Evolutionary conservation across 2,329 filamentous ascomycete genomes (phyloP).

Genomic region (Parasarocladium wereldwijsianum): DNA sequence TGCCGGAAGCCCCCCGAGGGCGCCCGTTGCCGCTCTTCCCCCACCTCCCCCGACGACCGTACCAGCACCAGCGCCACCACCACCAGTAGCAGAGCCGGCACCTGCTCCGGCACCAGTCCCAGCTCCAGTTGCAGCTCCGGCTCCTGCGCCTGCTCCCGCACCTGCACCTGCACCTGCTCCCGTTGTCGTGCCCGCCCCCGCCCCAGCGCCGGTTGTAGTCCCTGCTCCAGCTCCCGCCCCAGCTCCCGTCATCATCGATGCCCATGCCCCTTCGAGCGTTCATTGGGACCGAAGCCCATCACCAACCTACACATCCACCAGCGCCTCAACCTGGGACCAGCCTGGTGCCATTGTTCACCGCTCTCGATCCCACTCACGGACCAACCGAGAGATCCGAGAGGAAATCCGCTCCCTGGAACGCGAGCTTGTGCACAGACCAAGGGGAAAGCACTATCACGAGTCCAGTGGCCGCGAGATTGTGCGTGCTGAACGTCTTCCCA

Average conservation of each 20-base stretch:
- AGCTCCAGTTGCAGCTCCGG: conserved; percentile 3
- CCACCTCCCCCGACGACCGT: background rate
- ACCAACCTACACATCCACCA: conserved; percentile 1
- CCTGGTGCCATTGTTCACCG: conserved; percentile 24
- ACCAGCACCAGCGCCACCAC: background rate
- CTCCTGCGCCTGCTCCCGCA: conserved; percentile 3
- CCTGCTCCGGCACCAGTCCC: conserved; percentile 8
- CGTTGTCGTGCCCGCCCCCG: conserved; percentile 12
- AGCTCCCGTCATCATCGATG: conserved; percentile 18
- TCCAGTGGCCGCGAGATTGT: conserved; percentile 35
- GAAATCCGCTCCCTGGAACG: conserved; percentile 60
- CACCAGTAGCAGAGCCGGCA: conserved; percentile 4
- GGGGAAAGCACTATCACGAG: conserved; percentile 13
- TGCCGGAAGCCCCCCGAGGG: conserved; percentile 25
- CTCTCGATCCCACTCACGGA: conserved; percentile 26
- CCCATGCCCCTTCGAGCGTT: conserved; percentile 14
- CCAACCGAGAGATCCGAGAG: conserved; percentile 48
- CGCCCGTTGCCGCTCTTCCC: conserved; percentile 7
- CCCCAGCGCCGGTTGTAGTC: conserved; percentile 7
- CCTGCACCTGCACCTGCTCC: conserved; percentile 16
- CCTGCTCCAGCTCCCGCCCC: conserved; percentile 14
- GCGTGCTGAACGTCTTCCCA: conserved; percentile 39
- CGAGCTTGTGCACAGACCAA: conserved; percentile 20
- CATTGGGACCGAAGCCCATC: background rate
- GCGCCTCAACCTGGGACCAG: conserved; percentile 12